A percentile compares a stretch with the other conserved stretches of the same genome.
Evolutionary conservation across 1,139 yeast species (phyloP).

Genomic region (Pichia sp.): DNA sequence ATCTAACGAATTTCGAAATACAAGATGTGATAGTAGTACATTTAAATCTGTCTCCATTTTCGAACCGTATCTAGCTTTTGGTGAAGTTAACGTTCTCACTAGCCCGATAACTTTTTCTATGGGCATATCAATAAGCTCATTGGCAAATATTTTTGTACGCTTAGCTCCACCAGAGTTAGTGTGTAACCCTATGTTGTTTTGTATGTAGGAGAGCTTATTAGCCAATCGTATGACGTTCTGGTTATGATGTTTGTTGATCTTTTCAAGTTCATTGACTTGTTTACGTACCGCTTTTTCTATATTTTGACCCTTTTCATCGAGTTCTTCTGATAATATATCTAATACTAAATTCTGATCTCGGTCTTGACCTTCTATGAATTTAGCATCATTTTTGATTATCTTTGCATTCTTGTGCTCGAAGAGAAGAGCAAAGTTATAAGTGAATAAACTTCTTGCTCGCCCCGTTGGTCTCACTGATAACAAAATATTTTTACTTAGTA

Average conservation of each 20-base stretch:
- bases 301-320: neutral
- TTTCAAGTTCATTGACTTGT: slow-evolving; percentile 10
- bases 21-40: slow-evolving; percentile 22
- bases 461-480: neutral
- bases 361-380: neutral
- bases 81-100: neutral
- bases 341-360: neutral
- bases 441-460: neutral
- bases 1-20: slow-evolving; percentile 19
- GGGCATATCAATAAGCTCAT: slow-evolving; percentile 14
- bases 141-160: slow-evolving; percentile 1
- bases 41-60: slow-evolving; percentile 14
- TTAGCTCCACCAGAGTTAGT: neutral
- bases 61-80: neutral
- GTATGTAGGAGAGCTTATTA: slow-evolving; percentile 11
- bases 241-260: slow-evolving; percentile 5
- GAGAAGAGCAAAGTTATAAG: neutral
- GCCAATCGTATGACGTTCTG: slow-evolving; percentile 9
- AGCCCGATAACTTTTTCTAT: slow-evolving; percentile 6
- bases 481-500: neutral
- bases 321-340: slow-evolving; percentile 3
- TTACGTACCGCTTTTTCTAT: slow-evolving; percentile 5
- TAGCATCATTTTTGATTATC: neutral
- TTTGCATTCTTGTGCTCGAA: neutral
- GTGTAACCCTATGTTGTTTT: slow-evolving; percentile 14